Evolutionary conservation across 331 rosid genomes (phyloP), one percentile per base, ranked within the genome.

Genomic region (Stylosanthes scabra): DNA sequence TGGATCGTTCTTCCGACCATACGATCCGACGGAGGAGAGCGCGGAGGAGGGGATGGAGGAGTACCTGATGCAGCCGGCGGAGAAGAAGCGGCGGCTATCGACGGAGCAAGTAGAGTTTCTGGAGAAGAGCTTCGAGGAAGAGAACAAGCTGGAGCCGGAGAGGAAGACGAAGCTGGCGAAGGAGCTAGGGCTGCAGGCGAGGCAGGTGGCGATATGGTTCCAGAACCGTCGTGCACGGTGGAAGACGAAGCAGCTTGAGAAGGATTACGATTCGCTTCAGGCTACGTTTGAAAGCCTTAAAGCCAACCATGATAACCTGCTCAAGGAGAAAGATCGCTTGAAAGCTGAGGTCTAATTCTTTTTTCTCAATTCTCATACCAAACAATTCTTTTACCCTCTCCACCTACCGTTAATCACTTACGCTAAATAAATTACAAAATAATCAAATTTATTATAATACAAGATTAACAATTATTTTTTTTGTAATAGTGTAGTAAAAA

Each of bases 181-280:
- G 81, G 97, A 93, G 56, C 82, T 89, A 1, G 94, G 94, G 27
- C 82, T 93, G 92, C 92, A 89, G 85, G 97, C 98, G 15, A 88
- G 98, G 7, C 98, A 93, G 80, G 96, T 93, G 11, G 96, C 98
- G 3, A 93, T 93, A 42, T 93, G 98, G 98, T 93, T 93, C 73
- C 98, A 93, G 55, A 93, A 93, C 80, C 98, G 97, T 44, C 88
- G 98, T 0, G 97, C 98, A 0, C 70, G 98, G 37, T 93, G 96
- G 96, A 93, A 89, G 82, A 89, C 87, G 0, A 93, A 91, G 75
- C 96, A 86, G 80, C 84, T 93, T n/a, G 98, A 93, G 86, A 91
- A 85, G 81, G 97, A 93, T 72, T 93, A 82, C 16, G 92, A 89
- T 0, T 63, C 79, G 42, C 72, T 93, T 16, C 90, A 82, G 74